These are phyloP conservation scores for Podaxis sp. DNA, from an alignment of 768 basidiomycete genomes.

Conservation along the genomic window DNA sequence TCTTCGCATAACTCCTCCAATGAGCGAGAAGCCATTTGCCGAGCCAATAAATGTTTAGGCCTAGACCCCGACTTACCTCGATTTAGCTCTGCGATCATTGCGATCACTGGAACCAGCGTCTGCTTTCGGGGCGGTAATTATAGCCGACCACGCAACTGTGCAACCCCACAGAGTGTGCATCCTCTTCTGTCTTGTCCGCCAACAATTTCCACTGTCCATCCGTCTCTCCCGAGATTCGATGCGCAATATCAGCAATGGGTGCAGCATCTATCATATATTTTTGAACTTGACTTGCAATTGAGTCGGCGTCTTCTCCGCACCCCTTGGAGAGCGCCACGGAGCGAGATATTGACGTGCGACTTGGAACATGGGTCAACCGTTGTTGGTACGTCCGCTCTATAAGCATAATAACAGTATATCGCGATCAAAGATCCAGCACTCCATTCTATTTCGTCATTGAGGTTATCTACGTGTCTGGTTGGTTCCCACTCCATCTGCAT, in stretches of 20 bases:
- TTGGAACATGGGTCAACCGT: neutral
- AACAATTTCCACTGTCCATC: neutral
- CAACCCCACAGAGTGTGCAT: too few relatives aligned
- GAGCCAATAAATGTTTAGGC: neutral
- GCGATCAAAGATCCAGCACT: neutral
- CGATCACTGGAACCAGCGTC: neutral
- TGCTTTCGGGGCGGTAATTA: neutral
- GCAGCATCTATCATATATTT: too few relatives aligned
- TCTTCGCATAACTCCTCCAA: too few relatives aligned
- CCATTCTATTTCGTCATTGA: neutral
- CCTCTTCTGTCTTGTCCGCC: neutral
- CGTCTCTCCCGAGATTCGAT: neutral
- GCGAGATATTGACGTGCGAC: neutral
- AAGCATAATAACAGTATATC: too few relatives aligned
- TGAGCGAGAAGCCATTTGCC: neutral
- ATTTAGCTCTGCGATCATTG: neutral
- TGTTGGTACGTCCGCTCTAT: too few relatives aligned
- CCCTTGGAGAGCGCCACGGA: neutral
- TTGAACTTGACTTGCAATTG: neutral
- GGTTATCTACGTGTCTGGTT: neutral
- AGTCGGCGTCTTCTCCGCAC: neutral
- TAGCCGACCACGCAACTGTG: neutral
- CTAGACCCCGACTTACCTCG: neutral
- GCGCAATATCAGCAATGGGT: too few relatives aligned
- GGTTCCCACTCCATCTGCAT: too few relatives aligned